Evolutionary conservation across 805 yeast species (phyloP).

Genomic region (Candida khao-thaluensis): DNA sequence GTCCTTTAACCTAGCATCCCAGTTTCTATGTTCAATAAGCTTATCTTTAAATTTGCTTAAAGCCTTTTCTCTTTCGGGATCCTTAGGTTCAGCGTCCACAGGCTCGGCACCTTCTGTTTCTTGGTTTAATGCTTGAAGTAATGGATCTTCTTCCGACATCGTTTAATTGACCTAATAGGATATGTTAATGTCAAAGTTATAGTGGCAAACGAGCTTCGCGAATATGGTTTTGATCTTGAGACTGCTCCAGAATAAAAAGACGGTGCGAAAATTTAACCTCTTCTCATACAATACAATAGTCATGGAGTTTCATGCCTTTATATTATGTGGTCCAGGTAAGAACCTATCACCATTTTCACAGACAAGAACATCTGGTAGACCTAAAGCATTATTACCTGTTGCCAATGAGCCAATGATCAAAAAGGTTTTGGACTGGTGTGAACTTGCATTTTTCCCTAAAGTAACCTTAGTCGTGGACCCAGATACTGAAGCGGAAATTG

Average conservation of each 20-base stretch:
- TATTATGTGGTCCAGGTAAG: slow-evolving; percentile 84
- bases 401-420: slow-evolving; percentile 88
- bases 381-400: slow-evolving; percentile 86
- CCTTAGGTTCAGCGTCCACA: slow-evolving; percentile 5
- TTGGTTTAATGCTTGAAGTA: slow-evolving; percentile 18
- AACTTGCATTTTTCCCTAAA: slow-evolving; percentile 71
- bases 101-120: slow-evolving; percentile 33
- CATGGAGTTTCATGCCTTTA: slow-evolving; percentile 92
- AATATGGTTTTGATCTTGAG: no score
- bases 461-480: slow-evolving; percentile 61
- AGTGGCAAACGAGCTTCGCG: no score
- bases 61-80: slow-evolving; percentile 76
- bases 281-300: neutral
- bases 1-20: slow-evolving; percentile 88
- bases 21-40: slow-evolving; percentile 87
- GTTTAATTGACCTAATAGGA: no score
- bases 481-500: slow-evolving; percentile 47
- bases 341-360: slow-evolving; percentile 70
- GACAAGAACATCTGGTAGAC: slow-evolving; percentile 57
- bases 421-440: slow-evolving; percentile 92
- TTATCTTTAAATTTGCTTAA: slow-evolving; percentile 77
- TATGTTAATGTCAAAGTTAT: no score
- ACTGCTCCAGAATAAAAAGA: no score
- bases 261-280: slow-evolving; percentile 1
- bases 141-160: slow-evolving; percentile 20